Evolutionary conservation across 805 yeast species (phyloP).

Genomic region (Cyberlindnera bimundalis): DNA sequence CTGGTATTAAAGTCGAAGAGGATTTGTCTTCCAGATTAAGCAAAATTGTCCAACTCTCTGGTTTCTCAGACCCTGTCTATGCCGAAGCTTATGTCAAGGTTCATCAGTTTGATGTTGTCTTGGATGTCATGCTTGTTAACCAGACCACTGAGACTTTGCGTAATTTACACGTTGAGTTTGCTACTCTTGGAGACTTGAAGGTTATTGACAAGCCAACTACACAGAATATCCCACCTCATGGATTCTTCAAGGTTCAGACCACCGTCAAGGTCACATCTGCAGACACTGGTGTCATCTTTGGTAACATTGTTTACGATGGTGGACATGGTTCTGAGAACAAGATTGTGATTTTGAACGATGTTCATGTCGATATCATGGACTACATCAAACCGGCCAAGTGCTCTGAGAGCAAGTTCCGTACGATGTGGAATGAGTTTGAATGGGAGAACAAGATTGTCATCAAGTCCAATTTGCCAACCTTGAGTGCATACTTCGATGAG

Average conservation of each 20-base stretch:
- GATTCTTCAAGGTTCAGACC: constrained; percentile 84
- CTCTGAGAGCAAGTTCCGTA: constrained; percentile 84
- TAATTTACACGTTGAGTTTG: constrained; percentile 90
- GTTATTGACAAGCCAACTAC: constrained; percentile 89
- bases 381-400: constrained; percentile 94
- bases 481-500: constrained; percentile 75
- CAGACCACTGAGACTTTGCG: constrained; percentile 90
- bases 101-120: constrained; percentile 94
- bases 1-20: constrained; percentile 48
- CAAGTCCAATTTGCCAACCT: constrained; percentile 59
- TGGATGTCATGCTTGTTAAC: constrained; percentile 90
- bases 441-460: constrained; percentile 98
- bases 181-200: constrained; percentile 92
- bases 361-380: constrained; percentile 95
- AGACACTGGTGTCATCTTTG: constrained; percentile 97
- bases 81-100: constrained; percentile 96
- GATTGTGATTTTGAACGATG: constrained; percentile 88
- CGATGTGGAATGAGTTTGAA: constrained; percentile 99
- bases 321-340: constrained; percentile 87
- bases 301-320: constrained; percentile 95
- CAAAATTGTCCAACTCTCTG: constrained; percentile 92
- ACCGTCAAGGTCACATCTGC: constrained; percentile 95
- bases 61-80: constrained; percentile 95
- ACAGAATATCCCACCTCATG: constrained; percentile 94
- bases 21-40: constrained; percentile 74